phyloP scores from a whole-genome alignment of 2,329 filamentous ascomycete species.

The Trichophyton equinum region DNA sequence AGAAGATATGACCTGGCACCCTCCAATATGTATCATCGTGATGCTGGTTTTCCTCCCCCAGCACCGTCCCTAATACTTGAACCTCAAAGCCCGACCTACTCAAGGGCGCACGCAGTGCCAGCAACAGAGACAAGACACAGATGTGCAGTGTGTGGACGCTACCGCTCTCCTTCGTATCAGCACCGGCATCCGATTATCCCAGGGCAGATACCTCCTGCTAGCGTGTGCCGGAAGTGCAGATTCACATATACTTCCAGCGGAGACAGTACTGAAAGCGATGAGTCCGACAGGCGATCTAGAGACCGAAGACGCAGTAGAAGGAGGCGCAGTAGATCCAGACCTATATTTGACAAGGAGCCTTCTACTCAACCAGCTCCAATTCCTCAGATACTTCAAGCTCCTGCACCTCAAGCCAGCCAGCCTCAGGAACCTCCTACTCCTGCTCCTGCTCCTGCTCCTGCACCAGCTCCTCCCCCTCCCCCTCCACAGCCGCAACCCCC shows the following conservation, averaged over 20 bases:
- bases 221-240: slow-evolving; percentile 10
- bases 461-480: neutral
- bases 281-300: neutral
- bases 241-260: slow-evolving; percentile 7
- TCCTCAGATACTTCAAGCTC: neutral
- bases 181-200: slow-evolving; percentile 6
- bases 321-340: neutral
- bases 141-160: slow-evolving; percentile 11
- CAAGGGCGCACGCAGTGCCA: neutral
- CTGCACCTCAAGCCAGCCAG: neutral
- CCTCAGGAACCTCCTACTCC: neutral
- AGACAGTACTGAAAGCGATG: slow-evolving; percentile 4
- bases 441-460: neutral
- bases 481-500: neutral
- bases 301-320: neutral
- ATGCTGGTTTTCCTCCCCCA: neutral
- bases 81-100: neutral
- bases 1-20: neutral
- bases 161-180: slow-evolving; percentile 10
- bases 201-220: neutral
- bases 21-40: neutral
- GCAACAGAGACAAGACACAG: slow-evolving; percentile 8
- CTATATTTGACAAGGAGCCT: neutral
- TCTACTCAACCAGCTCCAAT: neutral
- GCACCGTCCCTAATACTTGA: neutral